Evolutionary conservation across 2,329 filamentous ascomycete genomes (phyloP).

Genomic region (Leptographium radiaticola): DNA sequence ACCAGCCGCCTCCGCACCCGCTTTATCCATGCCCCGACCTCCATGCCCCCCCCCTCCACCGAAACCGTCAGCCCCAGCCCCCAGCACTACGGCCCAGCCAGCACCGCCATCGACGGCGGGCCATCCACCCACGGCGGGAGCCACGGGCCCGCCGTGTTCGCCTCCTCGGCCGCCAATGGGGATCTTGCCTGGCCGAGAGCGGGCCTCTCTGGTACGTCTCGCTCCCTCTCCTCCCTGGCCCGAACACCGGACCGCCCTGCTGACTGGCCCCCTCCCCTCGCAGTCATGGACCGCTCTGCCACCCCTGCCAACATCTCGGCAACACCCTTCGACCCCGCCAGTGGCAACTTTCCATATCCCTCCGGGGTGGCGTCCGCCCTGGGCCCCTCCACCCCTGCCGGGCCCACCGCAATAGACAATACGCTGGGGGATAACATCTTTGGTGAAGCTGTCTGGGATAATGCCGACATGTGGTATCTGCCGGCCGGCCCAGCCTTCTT

Average conservation of each 20-base stretch:
- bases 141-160: background rate
- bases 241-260: background rate
- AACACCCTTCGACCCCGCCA: constrained; percentile 46
- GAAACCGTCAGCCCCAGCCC: background rate
- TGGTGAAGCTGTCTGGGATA: constrained; percentile 35
- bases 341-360: constrained; percentile 41
- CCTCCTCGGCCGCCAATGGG: background rate
- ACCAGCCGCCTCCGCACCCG: constrained; percentile 61
- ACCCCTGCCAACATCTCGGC: constrained; percentile 44
- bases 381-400: constrained; percentile 34
- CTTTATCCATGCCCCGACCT: constrained; percentile 52
- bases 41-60: background rate
- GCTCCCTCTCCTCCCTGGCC: background rate
- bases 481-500: constrained; percentile 51
- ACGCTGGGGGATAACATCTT: constrained; percentile 26
- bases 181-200: constrained; percentile 6
- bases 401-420: constrained; percentile 16
- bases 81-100: background rate
- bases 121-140: background rate
- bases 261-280: background rate
- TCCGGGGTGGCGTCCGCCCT: constrained; percentile 32
- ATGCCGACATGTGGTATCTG: constrained; percentile 54
- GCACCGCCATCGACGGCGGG: background rate
- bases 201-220: background rate
- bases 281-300: constrained; percentile 22